These are phyloP conservation scores for Tricharina praecox DNA, from an alignment of 495 filamentous ascomycete genomes.

Conservation along the genomic window DNA sequence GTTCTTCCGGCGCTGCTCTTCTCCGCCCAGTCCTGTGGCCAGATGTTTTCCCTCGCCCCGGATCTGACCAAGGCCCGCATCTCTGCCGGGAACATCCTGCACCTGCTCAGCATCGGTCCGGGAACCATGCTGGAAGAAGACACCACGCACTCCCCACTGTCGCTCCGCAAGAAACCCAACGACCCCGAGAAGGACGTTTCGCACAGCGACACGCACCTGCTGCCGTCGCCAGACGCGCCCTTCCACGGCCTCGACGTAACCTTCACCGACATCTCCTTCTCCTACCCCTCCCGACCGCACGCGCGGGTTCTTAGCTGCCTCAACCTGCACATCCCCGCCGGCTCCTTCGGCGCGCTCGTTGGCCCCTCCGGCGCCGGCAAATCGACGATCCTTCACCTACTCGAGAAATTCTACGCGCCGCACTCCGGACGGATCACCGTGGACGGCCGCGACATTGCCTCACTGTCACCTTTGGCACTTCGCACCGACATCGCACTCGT, in stretches of 20 bases:
- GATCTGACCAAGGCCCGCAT: slow-evolving; percentile 41
- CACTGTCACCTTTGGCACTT: slow-evolving; percentile 29
- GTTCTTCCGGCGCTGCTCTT: slow-evolving; percentile 41
- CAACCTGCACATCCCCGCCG: slow-evolving; percentile 28
- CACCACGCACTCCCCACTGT: background rate
- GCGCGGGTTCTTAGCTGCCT: slow-evolving; percentile 32
- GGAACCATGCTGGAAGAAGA: slow-evolving; percentile 16
- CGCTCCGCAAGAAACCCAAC: background rate
- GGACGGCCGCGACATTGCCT: slow-evolving; percentile 35
- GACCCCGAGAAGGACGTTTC: slow-evolving; percentile 19
- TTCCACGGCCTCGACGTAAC: slow-evolving; percentile 22
- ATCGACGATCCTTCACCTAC: slow-evolving; percentile 38
- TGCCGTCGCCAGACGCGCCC: slow-evolving; percentile 10
- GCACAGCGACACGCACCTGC: background rate
- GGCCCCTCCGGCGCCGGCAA: slow-evolving; percentile 46
- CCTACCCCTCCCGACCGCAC: slow-evolving; percentile 38
- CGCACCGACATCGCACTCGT: slow-evolving; percentile 39
- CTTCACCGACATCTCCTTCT: slow-evolving; percentile 30
- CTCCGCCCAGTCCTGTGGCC: slow-evolving; percentile 45
- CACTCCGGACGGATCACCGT: slow-evolving; percentile 35
- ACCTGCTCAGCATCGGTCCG: slow-evolving; percentile 21
- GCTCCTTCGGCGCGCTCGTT: slow-evolving; percentile 41
- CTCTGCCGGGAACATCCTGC: slow-evolving; percentile 30
- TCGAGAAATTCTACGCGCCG: slow-evolving; percentile 37
- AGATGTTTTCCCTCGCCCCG: slow-evolving; percentile 48